Evolutionary conservation across 495 filamentous ascomycete genomes (phyloP), one percentile per base, ranked within the genome.

Genomic region (Amniculicola lignicola): DNA sequence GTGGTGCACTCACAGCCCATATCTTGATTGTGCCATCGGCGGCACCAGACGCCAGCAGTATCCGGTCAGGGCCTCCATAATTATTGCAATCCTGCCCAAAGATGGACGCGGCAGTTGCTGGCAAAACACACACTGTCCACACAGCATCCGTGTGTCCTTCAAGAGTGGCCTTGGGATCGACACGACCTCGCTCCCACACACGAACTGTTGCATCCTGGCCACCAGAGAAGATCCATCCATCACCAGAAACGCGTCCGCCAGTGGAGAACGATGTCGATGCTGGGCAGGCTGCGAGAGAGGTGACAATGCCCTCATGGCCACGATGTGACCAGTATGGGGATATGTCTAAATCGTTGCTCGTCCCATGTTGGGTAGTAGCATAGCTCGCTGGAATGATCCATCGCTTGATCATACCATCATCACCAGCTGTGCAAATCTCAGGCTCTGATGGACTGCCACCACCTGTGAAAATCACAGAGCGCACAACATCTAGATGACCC

Each of bases 151-250:
- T 95, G 64, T 98, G 93, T 4, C 90, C 91, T 55, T 95, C 88
- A 19, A 98, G 74, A 1, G 92, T 98, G 3, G 90, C 92, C 69
- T 97, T 96, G 4, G 92, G 90, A 68, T 96, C 94, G 33, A 98
- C 89, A 31, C 90, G 75, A 10, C 92, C 92, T 14, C 89, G 77
- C 73, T 97, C 91, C 93, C 93, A 98, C 1, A 97, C 89, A 22
- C 90, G 81, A 16, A 98, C 82, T 9, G 90, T 94, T 2, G 90
- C 82, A 69, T 98, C 93, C 65, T 95, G 89, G 2, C 93, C 93
- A 36, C 94, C 93, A 15, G 91, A 96, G 70, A 98, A 97, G 31
- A 98, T 86, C 93, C 94, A 97, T 4, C 94, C 94, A 59, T 96
- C 91, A 16, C 89, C 89, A 50, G 85, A 77, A 1, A 84, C 85